These are phyloP conservation scores for Suhomyces anneliseae DNA, from an alignment of 1,139 yeast genomes.

Conservation along the genomic window DNA sequence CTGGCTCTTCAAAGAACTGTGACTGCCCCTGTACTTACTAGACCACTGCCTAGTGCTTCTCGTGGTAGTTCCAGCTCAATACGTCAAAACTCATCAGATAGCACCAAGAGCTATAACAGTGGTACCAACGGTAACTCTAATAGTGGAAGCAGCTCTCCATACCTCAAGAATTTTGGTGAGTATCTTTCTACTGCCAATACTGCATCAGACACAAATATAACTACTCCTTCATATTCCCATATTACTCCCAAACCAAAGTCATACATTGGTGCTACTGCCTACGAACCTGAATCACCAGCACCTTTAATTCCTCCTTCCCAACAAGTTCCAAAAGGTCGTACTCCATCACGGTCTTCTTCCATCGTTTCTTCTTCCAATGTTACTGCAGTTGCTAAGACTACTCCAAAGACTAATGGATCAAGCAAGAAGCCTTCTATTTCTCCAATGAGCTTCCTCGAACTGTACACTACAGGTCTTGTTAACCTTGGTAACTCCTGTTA, in stretches of 20 bases:
- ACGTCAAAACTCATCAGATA: conserved; percentile 2
- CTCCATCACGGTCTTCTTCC: conserved; percentile 1
- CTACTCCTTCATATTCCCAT: conserved; percentile 6
- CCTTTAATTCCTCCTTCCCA: conserved; percentile 10
- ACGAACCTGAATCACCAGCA: conserved; percentile 5
- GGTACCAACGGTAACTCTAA: neutral
- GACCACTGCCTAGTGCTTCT: conserved; percentile 27
- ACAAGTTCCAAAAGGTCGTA: conserved; percentile 13
- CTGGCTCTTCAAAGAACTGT: conserved; percentile 24
- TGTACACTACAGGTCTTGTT: conserved; percentile 57
- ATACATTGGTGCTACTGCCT: conserved; percentile 3
- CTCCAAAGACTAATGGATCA: neutral
- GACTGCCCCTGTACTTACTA: conserved; percentile 15
- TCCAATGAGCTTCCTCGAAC: conserved; percentile 29
- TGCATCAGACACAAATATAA: conserved; percentile 21
- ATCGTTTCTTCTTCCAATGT: neutral
- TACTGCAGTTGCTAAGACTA: neutral
- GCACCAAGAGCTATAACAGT: neutral
- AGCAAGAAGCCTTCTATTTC: conserved; percentile 1
- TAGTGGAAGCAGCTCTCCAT: conserved; percentile 21
- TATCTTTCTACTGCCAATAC: conserved; percentile 39
- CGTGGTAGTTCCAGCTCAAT: conserved; percentile 15
- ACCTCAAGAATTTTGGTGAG: conserved; percentile 41
- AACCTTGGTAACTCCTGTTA: conserved; percentile 93
- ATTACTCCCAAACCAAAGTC: neutral